Percentiles rank a stretch among this genome's conserved stretches.
Conservation (phyloP, 495 filamentous ascomycete genomes). For the Annulohypoxylon bovei region DNA sequence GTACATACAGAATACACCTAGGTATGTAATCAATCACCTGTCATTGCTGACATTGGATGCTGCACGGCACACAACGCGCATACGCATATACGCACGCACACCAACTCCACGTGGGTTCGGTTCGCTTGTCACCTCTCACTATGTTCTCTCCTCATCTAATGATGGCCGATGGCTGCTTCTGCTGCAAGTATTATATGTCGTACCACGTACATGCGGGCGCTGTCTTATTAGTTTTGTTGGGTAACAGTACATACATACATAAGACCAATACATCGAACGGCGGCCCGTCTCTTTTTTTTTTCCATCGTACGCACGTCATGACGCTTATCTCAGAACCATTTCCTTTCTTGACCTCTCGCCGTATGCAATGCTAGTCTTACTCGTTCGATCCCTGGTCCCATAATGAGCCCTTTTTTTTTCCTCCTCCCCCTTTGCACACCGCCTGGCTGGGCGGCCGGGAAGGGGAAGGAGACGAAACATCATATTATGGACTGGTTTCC, state of each 20-base stretch:
- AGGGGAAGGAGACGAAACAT: conserved; percentile 10
- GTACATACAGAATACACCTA: conserved; percentile 5
- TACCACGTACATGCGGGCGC: conserved; percentile 8
- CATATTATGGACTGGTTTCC: conserved; percentile 9
- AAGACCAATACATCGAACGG: conserved; percentile 9
- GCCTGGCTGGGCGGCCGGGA: conserved; percentile 32
- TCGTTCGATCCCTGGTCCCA: conserved; percentile 37
- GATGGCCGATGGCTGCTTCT: neutral
- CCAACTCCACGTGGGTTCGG: conserved; percentile 37
- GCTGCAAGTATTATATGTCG: neutral
- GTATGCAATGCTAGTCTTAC: conserved; percentile 42
- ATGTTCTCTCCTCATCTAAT: conserved; percentile 14
- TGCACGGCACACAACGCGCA: conserved; percentile 8
- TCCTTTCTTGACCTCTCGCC: conserved; percentile 40
- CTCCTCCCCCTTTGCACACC: conserved; percentile 22
- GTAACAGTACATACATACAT: conserved; percentile 29
- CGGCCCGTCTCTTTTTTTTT: neutral
- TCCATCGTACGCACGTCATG: conserved; percentile 31
- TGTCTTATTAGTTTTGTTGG: conserved; percentile 10
- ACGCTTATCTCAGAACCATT: conserved; percentile 43
- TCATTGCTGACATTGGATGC: conserved; percentile 26
- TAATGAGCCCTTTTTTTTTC: conserved; percentile 22
- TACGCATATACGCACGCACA: conserved; percentile 7
- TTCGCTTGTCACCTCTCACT: conserved; percentile 13
- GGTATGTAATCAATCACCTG: conserved; percentile 26